These are phyloP conservation scores for Lithohypha guttulata DNA, from an alignment of 2,329 filamentous ascomycete species.

Conservation along the genomic window DNA sequence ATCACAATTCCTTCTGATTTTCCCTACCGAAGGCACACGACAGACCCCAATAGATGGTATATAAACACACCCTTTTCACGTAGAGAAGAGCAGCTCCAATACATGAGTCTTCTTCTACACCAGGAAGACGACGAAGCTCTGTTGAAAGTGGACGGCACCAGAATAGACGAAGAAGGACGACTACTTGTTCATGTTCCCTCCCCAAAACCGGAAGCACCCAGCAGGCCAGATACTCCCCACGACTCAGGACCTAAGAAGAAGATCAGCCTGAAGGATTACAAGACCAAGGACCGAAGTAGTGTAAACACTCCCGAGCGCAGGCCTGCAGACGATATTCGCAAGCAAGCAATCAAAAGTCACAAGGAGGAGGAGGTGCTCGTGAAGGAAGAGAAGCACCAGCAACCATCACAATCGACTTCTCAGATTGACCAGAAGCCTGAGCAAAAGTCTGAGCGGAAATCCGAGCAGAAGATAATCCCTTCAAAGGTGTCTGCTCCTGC, in stretches of 20 bases:
- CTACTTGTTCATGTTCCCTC: slow-evolving; percentile 33
- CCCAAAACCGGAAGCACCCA: slow-evolving; percentile 25
- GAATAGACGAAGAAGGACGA: slow-evolving; percentile 40
- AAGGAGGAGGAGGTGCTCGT: slow-evolving; percentile 7
- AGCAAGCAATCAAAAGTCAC: slow-evolving; percentile 9
- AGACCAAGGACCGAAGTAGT: slow-evolving; percentile 41
- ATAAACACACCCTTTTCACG: slow-evolving; percentile 42
- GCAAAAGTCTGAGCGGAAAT: not conserved
- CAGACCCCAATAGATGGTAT: slow-evolving; percentile 37
- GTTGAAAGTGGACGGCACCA: slow-evolving; percentile 41
- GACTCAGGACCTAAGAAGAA: slow-evolving; percentile 44
- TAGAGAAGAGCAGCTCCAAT: slow-evolving; percentile 50
- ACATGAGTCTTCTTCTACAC: slow-evolving; percentile 51
- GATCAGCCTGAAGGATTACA: slow-evolving; percentile 52
- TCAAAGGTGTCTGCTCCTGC: not conserved
- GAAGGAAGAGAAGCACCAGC: slow-evolving; percentile 6
- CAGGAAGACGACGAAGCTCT: slow-evolving; percentile 44
- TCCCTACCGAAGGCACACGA: slow-evolving; percentile 34
- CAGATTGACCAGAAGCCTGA: slow-evolving; percentile 1
- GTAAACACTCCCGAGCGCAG: slow-evolving; percentile 7
- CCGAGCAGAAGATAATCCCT: not conserved
- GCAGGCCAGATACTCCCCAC: slow-evolving; percentile 32
- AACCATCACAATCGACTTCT: too few relatives aligned
- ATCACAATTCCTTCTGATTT: slow-evolving; percentile 37
- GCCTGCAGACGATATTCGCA: slow-evolving; percentile 6